phyloP scores from a whole-genome alignment of 2,329 filamentous ascomycete species.

The Exophiala phaeomuriformis region DNA sequence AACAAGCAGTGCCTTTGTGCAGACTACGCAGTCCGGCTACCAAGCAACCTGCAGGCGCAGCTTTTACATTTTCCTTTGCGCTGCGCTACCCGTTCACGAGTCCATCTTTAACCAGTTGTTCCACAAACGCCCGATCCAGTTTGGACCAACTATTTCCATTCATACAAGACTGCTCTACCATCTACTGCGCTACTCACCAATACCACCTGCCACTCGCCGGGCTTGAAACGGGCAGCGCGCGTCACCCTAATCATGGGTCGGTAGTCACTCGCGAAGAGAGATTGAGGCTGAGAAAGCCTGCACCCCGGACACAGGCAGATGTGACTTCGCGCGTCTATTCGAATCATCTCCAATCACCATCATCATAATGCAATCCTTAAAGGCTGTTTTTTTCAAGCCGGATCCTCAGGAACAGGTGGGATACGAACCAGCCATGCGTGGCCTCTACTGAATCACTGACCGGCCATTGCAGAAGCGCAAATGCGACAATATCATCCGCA shows the following conservation, averaged over 20 bases:
- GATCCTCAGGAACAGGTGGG: constrained; percentile 86
- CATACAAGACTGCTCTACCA: not conserved
- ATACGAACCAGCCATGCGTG: not conserved
- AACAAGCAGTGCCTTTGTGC: too few species aligned
- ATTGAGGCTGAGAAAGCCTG: not conserved
- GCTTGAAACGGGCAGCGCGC: not conserved
- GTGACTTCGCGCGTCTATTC: not conserved
- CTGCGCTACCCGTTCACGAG: not conserved
- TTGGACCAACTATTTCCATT: not conserved
- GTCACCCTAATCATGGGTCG: constrained; percentile 5
- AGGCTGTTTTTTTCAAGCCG: constrained; percentile 79
- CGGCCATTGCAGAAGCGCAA: constrained; percentile 65
- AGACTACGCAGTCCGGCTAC: too few species aligned
- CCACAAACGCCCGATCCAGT: constrained; percentile 6
- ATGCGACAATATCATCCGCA: constrained; percentile 83
- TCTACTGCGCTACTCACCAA: not conserved
- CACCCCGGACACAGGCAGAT: not conserved
- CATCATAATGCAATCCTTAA: constrained; percentile 72
- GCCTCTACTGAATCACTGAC: not conserved
- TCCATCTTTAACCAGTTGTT: constrained; percentile 13
- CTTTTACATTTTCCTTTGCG: too few species aligned
- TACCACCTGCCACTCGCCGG: not conserved
- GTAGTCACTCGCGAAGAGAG: constrained; percentile 1
- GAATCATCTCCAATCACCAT: not conserved
- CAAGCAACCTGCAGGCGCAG: too few species aligned